Evolutionary conservation across 164 flowering plant species (phyloP).

Genomic region (Liquidambar formosana): DNA sequence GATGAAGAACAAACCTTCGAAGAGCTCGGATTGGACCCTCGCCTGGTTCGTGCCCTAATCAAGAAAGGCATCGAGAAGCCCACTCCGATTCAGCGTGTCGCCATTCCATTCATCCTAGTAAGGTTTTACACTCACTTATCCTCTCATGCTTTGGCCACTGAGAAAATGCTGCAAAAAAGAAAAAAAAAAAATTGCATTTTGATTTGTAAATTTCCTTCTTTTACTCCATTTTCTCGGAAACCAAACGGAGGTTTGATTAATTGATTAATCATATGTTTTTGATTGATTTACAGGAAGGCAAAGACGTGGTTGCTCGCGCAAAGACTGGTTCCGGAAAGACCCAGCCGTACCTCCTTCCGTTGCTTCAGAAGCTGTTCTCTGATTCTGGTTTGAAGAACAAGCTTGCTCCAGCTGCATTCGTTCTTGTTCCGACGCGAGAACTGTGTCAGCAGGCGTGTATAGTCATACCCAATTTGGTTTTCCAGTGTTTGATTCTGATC

Average conservation of each 20-base stretch:
- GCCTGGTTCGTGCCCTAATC: slow-evolving; percentile 66
- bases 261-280: not conserved
- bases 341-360: slow-evolving; percentile 85
- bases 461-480: not conserved
- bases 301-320: slow-evolving; percentile 91
- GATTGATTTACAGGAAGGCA: slow-evolving; percentile 60
- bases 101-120: slow-evolving; percentile 80
- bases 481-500: not conserved
- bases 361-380: slow-evolving; percentile 81
- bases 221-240: too few relatives aligned
- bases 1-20: slow-evolving; percentile 74
- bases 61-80: slow-evolving; percentile 74
- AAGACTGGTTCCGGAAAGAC: slow-evolving; percentile 99
- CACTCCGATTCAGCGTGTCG: slow-evolving; percentile 74
- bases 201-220: too few relatives aligned
- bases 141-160: not conserved
- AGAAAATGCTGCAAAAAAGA: slow-evolving; percentile 3
- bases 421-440: slow-evolving; percentile 91
- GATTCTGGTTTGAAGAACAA: slow-evolving; percentile 36
- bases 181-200: not conserved
- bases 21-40: slow-evolving; percentile 79
- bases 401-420: slow-evolving; percentile 59
- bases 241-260: not conserved
- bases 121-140: slow-evolving; percentile 20
- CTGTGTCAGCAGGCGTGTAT: slow-evolving; percentile 72